Conservation (phyloP, 2,329 filamentous ascomycete genomes). For the Sclerotinia sclerotiorum region DNA sequence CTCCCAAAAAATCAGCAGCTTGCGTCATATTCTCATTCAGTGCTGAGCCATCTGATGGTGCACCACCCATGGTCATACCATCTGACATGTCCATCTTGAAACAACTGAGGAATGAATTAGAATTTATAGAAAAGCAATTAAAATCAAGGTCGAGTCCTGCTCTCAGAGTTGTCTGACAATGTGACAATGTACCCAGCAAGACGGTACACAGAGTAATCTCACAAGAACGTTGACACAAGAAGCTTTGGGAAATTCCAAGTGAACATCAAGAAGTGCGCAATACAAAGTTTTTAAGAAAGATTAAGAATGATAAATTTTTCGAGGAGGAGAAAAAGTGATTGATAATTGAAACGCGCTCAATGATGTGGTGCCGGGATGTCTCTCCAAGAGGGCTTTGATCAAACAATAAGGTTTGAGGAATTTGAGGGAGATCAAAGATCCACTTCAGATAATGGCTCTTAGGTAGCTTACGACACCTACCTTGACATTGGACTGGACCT, state of each 20-base stretch:
- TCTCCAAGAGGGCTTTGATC: conserved; percentile 7
- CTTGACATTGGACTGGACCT: background rate
- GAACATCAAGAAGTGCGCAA: background rate
- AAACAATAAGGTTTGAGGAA: conserved; percentile 4
- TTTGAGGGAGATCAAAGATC: background rate
- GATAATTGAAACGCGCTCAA: conserved; percentile 11
- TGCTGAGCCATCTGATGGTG: conserved; percentile 28
- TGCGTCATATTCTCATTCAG: conserved; percentile 42
- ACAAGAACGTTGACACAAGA: background rate
- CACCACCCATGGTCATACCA: conserved; percentile 33
- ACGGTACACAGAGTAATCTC: background rate
- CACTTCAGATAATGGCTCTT: background rate
- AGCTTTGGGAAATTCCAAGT: background rate
- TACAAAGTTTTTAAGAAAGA: background rate
- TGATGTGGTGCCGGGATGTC: background rate
- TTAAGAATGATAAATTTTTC: background rate
- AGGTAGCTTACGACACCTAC: background rate
- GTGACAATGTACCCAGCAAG: background rate
- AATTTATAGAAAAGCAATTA: background rate
- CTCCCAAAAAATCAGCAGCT: conserved; percentile 41
- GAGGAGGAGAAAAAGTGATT: background rate
- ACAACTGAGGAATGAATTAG: background rate
- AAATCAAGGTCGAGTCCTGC: background rate
- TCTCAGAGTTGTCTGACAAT: background rate
- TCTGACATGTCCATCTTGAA: conserved; percentile 29